Percentiles rank a stretch among this genome's conserved stretches.
These are phyloP conservation scores for Saprolegnia parasitica DNA, from an alignment of 352 stramenopile species.

Conservation along the genomic window DNA sequence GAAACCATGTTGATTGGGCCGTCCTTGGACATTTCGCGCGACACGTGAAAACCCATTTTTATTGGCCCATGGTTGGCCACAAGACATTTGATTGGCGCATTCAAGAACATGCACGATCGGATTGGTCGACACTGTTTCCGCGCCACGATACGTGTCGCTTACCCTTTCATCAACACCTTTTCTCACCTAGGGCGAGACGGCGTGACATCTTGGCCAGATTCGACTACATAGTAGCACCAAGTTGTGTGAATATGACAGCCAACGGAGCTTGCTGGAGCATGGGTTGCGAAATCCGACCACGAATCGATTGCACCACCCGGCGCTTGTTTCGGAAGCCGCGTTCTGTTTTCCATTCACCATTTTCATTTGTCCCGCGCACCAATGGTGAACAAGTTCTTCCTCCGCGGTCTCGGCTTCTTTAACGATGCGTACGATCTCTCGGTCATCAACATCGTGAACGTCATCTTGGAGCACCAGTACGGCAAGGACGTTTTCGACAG, in stretches of 20 bases:
- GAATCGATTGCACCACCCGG: too few species aligned
- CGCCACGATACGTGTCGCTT: not conserved
- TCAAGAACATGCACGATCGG: not conserved
- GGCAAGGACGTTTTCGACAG: conserved; percentile 26
- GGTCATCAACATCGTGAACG: conserved; percentile 75
- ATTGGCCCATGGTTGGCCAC: not conserved
- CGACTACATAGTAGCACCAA: not conserved
- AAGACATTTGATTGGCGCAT: not conserved
- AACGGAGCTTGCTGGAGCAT: not conserved
- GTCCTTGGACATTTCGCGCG: not conserved
- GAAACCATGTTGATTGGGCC: not conserved
- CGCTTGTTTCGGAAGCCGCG: too few species aligned
- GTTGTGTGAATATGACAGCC: not conserved
- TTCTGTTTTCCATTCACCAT: too few species aligned
- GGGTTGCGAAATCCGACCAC: not conserved
- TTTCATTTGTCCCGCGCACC: too few species aligned
- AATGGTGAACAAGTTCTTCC: conserved; percentile 54
- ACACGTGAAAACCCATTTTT: not conserved
- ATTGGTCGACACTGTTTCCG: not conserved
- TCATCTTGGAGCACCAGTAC: conserved; percentile 69
- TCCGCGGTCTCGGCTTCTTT: conserved; percentile 71
- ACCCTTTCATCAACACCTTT: not conserved
- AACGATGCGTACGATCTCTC: conserved; percentile 75
- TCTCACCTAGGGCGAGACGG: not conserved
- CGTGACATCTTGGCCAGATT: not conserved